Percentiles rank a stretch among this genome's conserved stretches.
phyloP scores from a whole-genome alignment of 768 basidiomycete genomes.

The Naganishia antarctica region DNA sequence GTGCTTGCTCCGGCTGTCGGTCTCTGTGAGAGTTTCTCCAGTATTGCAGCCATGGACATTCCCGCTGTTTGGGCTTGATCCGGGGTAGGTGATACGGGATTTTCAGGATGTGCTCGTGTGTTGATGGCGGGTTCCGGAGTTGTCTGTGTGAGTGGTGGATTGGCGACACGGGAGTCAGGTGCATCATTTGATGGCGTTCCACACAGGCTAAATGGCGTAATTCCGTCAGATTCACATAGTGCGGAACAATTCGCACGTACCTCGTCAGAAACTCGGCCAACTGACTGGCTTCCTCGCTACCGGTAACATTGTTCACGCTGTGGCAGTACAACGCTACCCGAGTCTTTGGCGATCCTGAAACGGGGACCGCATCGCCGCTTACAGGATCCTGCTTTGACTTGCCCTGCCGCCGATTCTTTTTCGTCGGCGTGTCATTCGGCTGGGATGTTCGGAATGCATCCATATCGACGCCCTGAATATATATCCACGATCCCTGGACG shows the following conservation, averaged over 20 bases:
- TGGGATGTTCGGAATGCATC: background rate
- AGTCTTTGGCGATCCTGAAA: background rate
- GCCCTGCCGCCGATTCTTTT: background rate
- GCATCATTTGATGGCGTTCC: background rate
- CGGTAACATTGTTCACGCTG: background rate
- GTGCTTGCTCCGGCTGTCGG: background rate
- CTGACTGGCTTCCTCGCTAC: background rate
- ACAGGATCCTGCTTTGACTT: background rate
- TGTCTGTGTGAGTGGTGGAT: background rate
- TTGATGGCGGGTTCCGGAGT: background rate
- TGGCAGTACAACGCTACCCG: constrained; percentile 13
- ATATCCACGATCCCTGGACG: constrained; percentile 9
- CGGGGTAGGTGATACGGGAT: no score
- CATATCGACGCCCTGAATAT: background rate
- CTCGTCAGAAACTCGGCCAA: background rate
- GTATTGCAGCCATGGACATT: constrained; percentile 13
- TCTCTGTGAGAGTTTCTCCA: constrained; percentile 1
- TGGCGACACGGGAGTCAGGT: no score
- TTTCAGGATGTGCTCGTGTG: no score
- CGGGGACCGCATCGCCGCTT: no score
- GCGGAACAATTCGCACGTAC: background rate
- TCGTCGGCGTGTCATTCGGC: background rate
- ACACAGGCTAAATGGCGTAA: background rate
- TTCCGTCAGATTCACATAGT: no score
- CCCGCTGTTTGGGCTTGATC: background rate